These are phyloP conservation scores for Naganishia sp. DNA, from an alignment of 1,284 basidiomycete species.

Conservation along the genomic window DNA sequence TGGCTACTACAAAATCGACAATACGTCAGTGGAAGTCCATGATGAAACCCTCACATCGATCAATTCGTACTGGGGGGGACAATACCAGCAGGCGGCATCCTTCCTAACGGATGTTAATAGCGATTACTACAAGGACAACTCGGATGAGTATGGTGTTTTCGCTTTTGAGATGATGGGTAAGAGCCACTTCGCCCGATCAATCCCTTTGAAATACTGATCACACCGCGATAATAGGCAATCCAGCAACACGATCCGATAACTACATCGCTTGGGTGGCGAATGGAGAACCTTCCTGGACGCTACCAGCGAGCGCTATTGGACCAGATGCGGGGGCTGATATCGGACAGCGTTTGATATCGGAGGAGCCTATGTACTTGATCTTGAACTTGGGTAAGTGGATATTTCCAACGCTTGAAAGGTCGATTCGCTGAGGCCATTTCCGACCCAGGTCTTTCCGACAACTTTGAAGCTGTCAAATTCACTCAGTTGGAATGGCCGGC, in stretches of 20 bases:
- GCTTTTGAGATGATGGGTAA: constrained; percentile 62
- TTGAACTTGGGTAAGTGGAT: constrained; percentile 50
- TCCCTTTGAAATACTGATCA: constrained; percentile 53
- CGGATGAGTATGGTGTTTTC: constrained; percentile 54
- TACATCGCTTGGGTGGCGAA: constrained; percentile 68
- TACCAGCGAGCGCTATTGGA: constrained; percentile 62
- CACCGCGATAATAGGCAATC: constrained; percentile 63
- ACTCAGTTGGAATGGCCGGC: constrained; percentile 54
- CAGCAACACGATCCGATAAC: constrained; percentile 59
- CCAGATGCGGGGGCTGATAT: constrained; percentile 61
- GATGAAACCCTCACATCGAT: constrained; percentile 60
- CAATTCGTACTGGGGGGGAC: constrained; percentile 75
- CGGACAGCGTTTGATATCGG: constrained; percentile 68
- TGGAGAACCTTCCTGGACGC: constrained; percentile 58
- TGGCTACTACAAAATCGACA: constrained; percentile 65
- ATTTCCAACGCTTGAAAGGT: neutral
- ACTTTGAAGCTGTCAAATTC: constrained; percentile 52
- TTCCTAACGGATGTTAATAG: constrained; percentile 62
- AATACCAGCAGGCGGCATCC: constrained; percentile 78
- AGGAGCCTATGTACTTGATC: constrained; percentile 66
- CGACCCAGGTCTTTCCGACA: constrained; percentile 46
- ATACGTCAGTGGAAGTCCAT: constrained; percentile 50
- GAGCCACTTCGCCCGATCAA: neutral
- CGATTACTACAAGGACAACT: constrained; percentile 48
- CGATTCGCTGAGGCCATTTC: constrained; percentile 34